These are phyloP conservation scores for Tolypocladium sp. DNA, from an alignment of 2,329 filamentous ascomycete genomes.

Conservation along the genomic window DNA sequence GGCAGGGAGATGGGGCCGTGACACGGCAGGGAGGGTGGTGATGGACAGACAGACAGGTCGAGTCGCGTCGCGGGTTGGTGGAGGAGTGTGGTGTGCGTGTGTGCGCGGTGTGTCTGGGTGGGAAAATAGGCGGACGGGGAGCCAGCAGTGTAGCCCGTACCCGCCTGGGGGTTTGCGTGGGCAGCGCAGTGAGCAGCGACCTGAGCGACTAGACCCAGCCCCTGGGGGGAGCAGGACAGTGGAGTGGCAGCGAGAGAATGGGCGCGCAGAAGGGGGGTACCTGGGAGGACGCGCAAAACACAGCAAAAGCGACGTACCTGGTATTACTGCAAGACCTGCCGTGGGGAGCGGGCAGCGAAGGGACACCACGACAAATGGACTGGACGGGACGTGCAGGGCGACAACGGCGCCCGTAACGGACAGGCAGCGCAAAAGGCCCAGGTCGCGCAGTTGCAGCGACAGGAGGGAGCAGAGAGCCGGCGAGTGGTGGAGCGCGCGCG, in stretches of 20 bases:
- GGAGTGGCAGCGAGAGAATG: background rate
- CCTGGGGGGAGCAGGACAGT: background rate
- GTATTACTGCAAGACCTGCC: background rate
- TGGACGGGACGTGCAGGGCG: background rate
- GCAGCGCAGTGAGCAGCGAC: constrained; percentile 4
- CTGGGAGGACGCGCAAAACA: background rate
- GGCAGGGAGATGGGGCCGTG: constrained; percentile 36
- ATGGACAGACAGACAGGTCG: constrained; percentile 21
- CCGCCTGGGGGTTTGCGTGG: background rate
- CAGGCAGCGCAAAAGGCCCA: background rate
- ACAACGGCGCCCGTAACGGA: background rate
- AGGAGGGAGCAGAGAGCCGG: background rate
- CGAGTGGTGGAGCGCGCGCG: background rate
- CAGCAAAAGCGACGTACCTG: background rate
- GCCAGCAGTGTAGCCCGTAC: background rate
- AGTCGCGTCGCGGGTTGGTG: constrained; percentile 34
- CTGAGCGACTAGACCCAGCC: background rate
- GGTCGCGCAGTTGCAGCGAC: background rate
- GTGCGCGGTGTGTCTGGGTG: constrained; percentile 16
- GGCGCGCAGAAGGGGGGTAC: background rate
- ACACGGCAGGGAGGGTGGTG: constrained; percentile 32
- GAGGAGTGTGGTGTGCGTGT: constrained; percentile 19
- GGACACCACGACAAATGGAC: background rate
- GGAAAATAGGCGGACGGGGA: constrained; percentile 15
- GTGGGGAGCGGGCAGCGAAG: background rate